Percentiles rank a stretch among this genome's conserved stretches.
Conservation (phyloP, 805 yeast species). For the Candida arabinofermentans region DNA sequence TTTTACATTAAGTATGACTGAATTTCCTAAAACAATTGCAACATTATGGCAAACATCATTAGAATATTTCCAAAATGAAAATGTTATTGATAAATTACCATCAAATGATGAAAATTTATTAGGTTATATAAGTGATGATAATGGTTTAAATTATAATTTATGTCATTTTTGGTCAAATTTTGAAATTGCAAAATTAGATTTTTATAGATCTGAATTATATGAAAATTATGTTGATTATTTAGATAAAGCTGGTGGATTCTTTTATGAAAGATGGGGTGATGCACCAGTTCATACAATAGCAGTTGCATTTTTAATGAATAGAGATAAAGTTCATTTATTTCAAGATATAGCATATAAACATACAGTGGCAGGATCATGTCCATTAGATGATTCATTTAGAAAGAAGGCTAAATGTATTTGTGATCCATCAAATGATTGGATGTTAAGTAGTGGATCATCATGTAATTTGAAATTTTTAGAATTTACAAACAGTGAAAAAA, state of each 20-base stretch:
- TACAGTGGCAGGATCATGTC: conserved; percentile 77
- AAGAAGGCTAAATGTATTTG: conserved; percentile 63
- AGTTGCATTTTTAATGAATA: conserved; percentile 43
- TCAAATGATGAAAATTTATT: conserved; percentile 37
- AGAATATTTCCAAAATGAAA: conserved; percentile 35
- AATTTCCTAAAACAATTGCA: conserved; percentile 45
- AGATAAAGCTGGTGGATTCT: conserved; percentile 73
- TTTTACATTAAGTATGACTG: conserved; percentile 50
- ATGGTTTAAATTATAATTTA: conserved; percentile 58
- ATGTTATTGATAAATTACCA: conserved; percentile 16
- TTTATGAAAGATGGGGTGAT: conserved; percentile 90
- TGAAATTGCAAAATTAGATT: conserved; percentile 66
- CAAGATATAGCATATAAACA: conserved; percentile 80
- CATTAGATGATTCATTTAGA: conserved; percentile 57
- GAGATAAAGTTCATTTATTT: conserved; percentile 67
- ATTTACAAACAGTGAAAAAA: conserved; percentile 15
- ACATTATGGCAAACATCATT: conserved; percentile 48
- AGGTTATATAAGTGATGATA: conserved; percentile 62
- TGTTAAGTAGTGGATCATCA: conserved; percentile 40
- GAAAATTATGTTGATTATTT: conserved; percentile 56
- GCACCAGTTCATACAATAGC: conserved; percentile 50
- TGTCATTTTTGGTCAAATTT: conserved; percentile 86
- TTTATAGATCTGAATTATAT: conserved; percentile 57
- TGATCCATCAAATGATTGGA: conserved; percentile 64
- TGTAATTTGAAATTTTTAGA: conserved; percentile 28